These are phyloP conservation scores for Russula dissimulans DNA, from an alignment of 768 basidiomycete species.

Conservation along the genomic window DNA sequence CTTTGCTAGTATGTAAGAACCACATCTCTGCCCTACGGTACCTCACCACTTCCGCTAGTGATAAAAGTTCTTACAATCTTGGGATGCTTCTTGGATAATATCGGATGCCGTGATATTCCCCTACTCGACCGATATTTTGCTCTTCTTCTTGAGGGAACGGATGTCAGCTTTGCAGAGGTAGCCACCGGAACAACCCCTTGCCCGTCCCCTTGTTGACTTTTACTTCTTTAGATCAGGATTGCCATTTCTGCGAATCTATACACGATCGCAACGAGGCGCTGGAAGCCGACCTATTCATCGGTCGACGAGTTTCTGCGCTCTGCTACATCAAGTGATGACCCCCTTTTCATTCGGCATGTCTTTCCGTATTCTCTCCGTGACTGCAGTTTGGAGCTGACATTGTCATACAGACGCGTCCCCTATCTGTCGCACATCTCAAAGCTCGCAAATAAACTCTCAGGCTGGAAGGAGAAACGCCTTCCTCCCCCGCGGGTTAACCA, in stretches of 20 bases:
- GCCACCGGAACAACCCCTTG: slow-evolving; percentile 2
- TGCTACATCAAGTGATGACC: slow-evolving; percentile 9
- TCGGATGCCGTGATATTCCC: slow-evolving; percentile 58
- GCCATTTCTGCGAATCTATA: slow-evolving; percentile 12
- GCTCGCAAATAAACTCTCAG: slow-evolving; percentile 51
- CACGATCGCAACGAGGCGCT: slow-evolving; percentile 16
- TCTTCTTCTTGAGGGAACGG: slow-evolving; percentile 63
- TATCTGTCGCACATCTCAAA: slow-evolving; percentile 48
- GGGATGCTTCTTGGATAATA: slow-evolving; percentile 54
- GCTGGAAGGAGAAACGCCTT: slow-evolving; percentile 67
- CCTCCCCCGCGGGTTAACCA: slow-evolving; percentile 81
- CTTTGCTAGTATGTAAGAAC: slow-evolving; percentile 57
- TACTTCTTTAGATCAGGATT: slow-evolving; percentile 2
- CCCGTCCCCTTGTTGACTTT: not conserved
- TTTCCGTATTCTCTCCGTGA: not conserved
- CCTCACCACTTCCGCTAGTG: slow-evolving; percentile 37
- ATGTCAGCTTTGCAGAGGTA: slow-evolving; percentile 83
- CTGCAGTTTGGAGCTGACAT: not conserved
- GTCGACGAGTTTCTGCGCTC: slow-evolving; percentile 11
- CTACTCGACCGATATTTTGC: slow-evolving; percentile 60
- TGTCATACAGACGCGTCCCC: slow-evolving; percentile 36
- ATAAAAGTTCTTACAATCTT: slow-evolving; percentile 64
- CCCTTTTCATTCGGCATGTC: slow-evolving; percentile 15
- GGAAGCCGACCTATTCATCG: slow-evolving; percentile 15
- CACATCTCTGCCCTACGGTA: slow-evolving; percentile 5